Conservation (phyloP, 257 asterid species). For the Forsythia viridissima region DNA sequence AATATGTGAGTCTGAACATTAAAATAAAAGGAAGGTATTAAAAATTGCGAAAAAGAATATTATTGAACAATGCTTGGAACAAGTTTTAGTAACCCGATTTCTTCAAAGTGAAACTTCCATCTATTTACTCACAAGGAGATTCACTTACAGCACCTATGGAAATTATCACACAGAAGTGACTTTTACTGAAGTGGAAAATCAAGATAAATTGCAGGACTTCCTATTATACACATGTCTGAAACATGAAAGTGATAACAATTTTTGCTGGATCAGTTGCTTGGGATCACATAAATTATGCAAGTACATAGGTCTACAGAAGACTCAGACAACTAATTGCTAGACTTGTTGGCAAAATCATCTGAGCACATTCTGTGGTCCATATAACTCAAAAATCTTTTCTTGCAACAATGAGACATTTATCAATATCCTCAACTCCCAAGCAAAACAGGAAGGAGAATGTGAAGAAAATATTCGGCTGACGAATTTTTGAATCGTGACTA, state of each 20-base stretch:
- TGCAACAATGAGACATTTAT: slow-evolving; percentile 2
- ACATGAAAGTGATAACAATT: background rate
- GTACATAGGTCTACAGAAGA: slow-evolving; percentile 2
- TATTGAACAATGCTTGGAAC: slow-evolving; percentile 6
- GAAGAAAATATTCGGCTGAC: background rate
- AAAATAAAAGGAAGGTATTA: background rate
- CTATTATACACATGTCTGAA: background rate
- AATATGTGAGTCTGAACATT: slow-evolving; percentile 11
- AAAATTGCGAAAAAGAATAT: background rate
- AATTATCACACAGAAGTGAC: slow-evolving; percentile 4
- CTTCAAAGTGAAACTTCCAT: background rate
- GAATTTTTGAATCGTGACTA: background rate
- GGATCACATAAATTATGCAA: background rate
- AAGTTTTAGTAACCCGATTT: background rate
- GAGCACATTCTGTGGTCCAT: background rate
- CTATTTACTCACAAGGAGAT: slow-evolving; percentile 9
- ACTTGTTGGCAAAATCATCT: slow-evolving; percentile 3
- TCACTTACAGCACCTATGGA: slow-evolving; percentile 4
- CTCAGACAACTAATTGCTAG: slow-evolving; percentile 4
- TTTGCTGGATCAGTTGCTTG: background rate
- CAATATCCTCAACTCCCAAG: background rate
- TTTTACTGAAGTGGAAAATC: slow-evolving; percentile 1
- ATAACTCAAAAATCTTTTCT: background rate
- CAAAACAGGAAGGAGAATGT: background rate
- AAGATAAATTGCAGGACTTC: slow-evolving; percentile 1